Conservation (phyloP, 75 land plant species). For the Gnetum montanum region DNA sequence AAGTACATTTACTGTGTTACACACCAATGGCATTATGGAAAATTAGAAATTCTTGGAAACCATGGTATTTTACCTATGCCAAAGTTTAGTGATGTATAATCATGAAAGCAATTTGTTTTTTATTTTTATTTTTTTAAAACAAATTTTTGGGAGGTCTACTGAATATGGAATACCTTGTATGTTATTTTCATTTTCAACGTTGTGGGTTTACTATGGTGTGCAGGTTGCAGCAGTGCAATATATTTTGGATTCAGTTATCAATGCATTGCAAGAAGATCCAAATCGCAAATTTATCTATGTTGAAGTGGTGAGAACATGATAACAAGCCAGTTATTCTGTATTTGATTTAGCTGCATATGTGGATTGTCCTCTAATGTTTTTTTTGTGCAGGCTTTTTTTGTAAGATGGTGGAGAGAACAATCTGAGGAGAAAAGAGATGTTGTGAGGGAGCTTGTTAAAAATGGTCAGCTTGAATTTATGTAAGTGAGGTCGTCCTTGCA, state of each 20-base stretch:
- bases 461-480: conserved; percentile 93
- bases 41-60: too few species aligned
- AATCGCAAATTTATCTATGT: conserved; percentile 94
- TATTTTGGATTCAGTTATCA: conserved; percentile 69
- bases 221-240: conserved; percentile 94
- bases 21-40: too few species aligned
- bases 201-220: not conserved
- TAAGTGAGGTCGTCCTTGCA: conserved; percentile 29
- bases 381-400: conserved; percentile 94
- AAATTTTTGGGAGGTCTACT: too few species aligned
- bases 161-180: too few species aligned
- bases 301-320: conserved; percentile 70
- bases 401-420: conserved; percentile 97
- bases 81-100: too few species aligned
- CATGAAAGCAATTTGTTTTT: too few species aligned
- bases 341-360: not conserved
- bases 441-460: conserved; percentile 62
- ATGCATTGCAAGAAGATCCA: conserved; percentile 62
- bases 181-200: not conserved
- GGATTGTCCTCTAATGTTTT: not conserved
- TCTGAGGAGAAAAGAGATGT: conserved; percentile 30
- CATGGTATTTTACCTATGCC: too few species aligned
- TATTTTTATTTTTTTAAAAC: too few species aligned
- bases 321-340: conserved; percentile 1
- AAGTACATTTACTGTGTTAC: too few species aligned